Percentiles rank a stretch among this genome's conserved stretches.
These are phyloP conservation scores for Amesomyces nigricolor DNA, from an alignment of 2,329 filamentous ascomycete species.

Conservation along the genomic window DNA sequence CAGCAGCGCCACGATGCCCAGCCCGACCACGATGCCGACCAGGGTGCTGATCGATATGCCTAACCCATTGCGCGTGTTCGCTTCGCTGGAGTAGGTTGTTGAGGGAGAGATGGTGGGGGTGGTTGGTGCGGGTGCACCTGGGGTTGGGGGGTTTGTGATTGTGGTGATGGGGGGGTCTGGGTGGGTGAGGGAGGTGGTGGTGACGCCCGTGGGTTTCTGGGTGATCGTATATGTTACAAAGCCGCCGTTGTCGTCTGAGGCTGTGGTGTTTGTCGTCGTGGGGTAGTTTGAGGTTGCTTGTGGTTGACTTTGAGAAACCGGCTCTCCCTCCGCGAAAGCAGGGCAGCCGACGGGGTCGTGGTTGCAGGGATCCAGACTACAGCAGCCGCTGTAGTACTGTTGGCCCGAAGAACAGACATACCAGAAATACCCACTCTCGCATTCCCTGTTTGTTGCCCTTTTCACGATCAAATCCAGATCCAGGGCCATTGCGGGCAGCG, in stretches of 20 bases:
- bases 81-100: not conserved
- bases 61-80: conserved; percentile 13
- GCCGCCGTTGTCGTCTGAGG: too few species aligned
- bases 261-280: not conserved
- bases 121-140: conserved; percentile 1
- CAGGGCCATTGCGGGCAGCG: too few species aligned
- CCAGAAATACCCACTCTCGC: conserved; percentile 18
- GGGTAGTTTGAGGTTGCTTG: not conserved
- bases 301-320: conserved; percentile 13
- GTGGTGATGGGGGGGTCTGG: not conserved
- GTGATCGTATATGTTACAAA: not conserved
- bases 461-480: too few species aligned
- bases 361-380: conserved; percentile 39
- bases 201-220: not conserved
- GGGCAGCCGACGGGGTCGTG: conserved; percentile 29
- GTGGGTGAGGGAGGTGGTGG: not conserved
- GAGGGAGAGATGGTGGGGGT: conserved; percentile 9
- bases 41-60: conserved; percentile 17
- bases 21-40: conserved; percentile 21
- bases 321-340: conserved; percentile 1
- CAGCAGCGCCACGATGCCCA: conserved; percentile 15
- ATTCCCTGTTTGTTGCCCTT: conserved; percentile 5
- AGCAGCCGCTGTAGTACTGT: conserved; percentile 40
- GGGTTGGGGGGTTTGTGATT: not conserved
- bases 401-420: conserved; percentile 11